Conservation (phyloP, 2,329 filamentous ascomycete species). For the Aspergillus sojae region DNA sequence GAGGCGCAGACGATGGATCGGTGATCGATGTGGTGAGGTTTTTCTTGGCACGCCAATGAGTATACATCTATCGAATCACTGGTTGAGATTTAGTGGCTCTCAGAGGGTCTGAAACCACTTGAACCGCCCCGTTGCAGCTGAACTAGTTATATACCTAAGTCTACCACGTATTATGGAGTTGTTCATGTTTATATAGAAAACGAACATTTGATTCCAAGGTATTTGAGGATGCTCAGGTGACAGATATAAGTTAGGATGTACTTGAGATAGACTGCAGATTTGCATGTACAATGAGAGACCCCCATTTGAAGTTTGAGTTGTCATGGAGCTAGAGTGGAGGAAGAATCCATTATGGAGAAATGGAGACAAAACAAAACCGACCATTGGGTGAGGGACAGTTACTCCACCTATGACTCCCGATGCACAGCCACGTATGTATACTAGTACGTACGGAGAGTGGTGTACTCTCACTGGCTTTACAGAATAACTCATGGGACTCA, state of each 20-base stretch:
- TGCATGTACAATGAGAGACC: too few relatives aligned
- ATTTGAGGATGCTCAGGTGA: too few relatives aligned
- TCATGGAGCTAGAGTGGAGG: not conserved
- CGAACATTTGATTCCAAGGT: too few relatives aligned
- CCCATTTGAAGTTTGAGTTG: too few relatives aligned
- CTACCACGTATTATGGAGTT: too few relatives aligned
- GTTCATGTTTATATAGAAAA: too few relatives aligned
- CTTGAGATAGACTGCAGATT: too few relatives aligned
- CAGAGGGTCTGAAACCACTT: not conserved
- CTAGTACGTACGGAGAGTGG: not conserved
- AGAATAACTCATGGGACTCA: too few relatives aligned
- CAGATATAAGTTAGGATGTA: too few relatives aligned
- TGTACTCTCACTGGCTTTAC: too few relatives aligned
- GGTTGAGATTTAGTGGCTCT: not conserved
- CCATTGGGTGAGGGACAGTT: not conserved
- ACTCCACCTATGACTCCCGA: not conserved
- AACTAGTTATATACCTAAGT: too few relatives aligned
- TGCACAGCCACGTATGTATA: not conserved
- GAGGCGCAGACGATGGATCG: not conserved
- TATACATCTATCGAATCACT: not conserved
- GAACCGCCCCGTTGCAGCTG: not conserved
- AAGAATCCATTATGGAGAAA: not conserved
- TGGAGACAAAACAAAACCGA: not conserved
- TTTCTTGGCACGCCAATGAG: conserved; percentile 2
- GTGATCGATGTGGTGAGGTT: not conserved